Evolutionary conservation across 495 filamentous ascomycete species (phyloP), one percentile per base, ranked within the genome.

Genomic region (Penicillium manginii): DNA sequence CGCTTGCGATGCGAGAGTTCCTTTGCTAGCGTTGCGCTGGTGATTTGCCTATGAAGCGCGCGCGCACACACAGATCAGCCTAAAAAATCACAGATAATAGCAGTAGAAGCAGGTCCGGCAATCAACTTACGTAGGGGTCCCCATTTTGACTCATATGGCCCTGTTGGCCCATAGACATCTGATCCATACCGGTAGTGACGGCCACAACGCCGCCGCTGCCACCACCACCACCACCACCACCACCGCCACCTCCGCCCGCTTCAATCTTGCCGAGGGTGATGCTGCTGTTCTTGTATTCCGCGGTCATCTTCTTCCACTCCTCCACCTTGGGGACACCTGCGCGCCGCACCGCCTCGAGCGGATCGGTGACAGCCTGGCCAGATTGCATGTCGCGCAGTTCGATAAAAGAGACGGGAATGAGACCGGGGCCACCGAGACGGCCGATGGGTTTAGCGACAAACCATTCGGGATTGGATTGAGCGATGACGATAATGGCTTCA

Each of bases 281-380:
- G 73, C 93, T 97, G 73, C 92, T 96, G 70, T 98, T 97, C 81
- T 98, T 98, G 78, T 98, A 98, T 49, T 97, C 93, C 21, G 92
- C 92, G 10, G 94, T 94, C 92, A 97, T 97, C 78, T 96, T 96
- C 83, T 98, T 98, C 94, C 94, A 98, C 66, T 98, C 96, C 70
- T 98, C 94, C 12, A 98, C 96, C 69, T 89, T 89, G n/a, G 96
- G 94, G 42, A 98, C 92, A 9, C 94, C 94, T 40, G 96, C 94
- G 65, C 87, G 84, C 59, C 84, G 86, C 52, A 98, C 91, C 7
- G 96, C 93, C 11, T 93, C 93, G 32, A 91, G 82, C 4, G 92
- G 83, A 73, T 98, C 93, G 9, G 84, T 71, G 0, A 97, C 92
- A 3, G 92, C 82, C 60, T 89, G 83, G 21, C 92, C 91, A 4